phyloP scores from a whole-genome alignment of 208 protist genomes.

The Leishmania lainsoni region DNA sequence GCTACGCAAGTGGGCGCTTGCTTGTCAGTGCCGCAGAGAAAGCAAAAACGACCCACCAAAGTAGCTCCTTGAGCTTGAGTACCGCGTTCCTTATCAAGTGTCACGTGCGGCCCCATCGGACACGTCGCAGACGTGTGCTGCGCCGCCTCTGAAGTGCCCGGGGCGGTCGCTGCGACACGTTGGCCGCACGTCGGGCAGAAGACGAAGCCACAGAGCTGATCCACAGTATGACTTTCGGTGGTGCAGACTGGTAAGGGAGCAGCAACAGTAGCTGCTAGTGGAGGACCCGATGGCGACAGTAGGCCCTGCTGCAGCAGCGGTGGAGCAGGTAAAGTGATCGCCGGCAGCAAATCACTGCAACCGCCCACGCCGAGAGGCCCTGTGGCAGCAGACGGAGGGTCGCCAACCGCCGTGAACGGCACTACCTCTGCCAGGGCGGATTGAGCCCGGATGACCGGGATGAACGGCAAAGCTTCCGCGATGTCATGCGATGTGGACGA shows the following conservation, averaged over 20 bases:
- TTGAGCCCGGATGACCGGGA: not conserved
- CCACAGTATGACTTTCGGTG: slow-evolving; percentile 9
- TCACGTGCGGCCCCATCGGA: slow-evolving; percentile 5
- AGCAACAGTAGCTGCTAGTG: not conserved
- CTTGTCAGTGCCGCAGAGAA: slow-evolving; percentile 25
- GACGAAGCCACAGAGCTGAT: slow-evolving; percentile 20
- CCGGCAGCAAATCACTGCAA: not conserved
- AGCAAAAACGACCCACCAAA: slow-evolving; percentile 14
- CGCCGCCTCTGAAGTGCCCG: not conserved
- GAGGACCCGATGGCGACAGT: not conserved
- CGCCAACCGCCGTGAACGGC: not conserved
- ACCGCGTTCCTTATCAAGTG: not conserved
- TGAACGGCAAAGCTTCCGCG: not conserved
- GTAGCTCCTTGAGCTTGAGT: not conserved
- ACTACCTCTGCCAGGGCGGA: not conserved
- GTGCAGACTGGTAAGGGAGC: slow-evolving; percentile 1
- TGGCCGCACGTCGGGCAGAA: slow-evolving; percentile 29
- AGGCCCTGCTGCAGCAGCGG: not conserved
- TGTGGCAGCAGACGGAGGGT: not conserved
- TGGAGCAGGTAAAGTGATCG: not conserved
- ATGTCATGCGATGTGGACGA: not conserved
- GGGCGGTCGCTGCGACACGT: not conserved
- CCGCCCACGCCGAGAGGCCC: not conserved
- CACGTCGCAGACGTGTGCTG: slow-evolving; percentile 3
- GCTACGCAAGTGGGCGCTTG: not conserved